Conservation (phyloP, 1,139 yeast species). For the Taiozyma sp. region DNA sequence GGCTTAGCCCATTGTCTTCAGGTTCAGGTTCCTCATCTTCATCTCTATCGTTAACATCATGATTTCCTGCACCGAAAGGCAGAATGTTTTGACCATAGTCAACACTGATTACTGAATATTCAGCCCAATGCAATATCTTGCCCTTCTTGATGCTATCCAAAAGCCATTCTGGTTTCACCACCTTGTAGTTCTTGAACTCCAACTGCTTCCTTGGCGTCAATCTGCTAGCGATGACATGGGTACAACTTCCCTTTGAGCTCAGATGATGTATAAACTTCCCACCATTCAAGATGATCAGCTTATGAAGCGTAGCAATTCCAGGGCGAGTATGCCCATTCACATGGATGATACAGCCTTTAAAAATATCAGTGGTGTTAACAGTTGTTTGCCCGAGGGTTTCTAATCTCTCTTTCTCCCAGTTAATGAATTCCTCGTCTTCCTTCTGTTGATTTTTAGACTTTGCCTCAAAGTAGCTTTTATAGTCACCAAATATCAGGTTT, state of each 20-base stretch:
- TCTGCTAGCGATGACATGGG: constrained; percentile 80
- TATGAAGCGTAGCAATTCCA: constrained; percentile 65
- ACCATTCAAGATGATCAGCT: constrained; percentile 70
- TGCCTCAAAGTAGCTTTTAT: constrained; percentile 60
- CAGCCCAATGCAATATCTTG: constrained; percentile 60
- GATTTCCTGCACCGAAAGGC: constrained; percentile 15
- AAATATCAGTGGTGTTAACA: constrained; percentile 37
- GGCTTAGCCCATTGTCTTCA: constrained; percentile 3
- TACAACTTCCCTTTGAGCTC: constrained; percentile 65
- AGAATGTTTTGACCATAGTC: constrained; percentile 48
- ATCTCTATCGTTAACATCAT: constrained; percentile 7
- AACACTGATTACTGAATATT: constrained; percentile 51
- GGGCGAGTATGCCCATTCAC: constrained; percentile 89
- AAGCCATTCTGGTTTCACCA: constrained; percentile 84
- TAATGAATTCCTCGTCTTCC: constrained; percentile 51
- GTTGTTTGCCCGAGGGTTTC: constrained; percentile 12
- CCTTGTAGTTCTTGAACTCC: constrained; percentile 64
- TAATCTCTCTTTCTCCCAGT: constrained; percentile 44
- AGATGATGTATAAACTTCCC: constrained; percentile 72
- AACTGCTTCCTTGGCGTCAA: constrained; percentile 71
- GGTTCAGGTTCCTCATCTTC: neutral
- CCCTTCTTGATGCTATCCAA: constrained; percentile 51
- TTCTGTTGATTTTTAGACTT: constrained; percentile 66
- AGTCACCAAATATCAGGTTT: constrained; percentile 58
- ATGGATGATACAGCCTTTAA: constrained; percentile 59